Base-by-base conservation (phyloP, 345 rosid species). In the Salix viminalis region DNA sequence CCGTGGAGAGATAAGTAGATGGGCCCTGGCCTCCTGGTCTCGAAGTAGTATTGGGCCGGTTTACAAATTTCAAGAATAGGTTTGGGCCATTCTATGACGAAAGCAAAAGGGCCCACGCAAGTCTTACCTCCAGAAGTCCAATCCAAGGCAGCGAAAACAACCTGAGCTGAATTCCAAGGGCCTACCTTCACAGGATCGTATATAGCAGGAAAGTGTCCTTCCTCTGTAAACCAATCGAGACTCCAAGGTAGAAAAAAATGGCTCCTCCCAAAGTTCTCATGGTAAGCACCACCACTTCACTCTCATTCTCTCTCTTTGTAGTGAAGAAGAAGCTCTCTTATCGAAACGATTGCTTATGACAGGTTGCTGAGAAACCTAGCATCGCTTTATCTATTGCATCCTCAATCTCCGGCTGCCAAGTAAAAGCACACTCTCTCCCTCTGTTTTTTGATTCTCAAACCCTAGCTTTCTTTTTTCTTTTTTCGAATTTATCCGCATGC, bases 361-460 rank as follows among this genome's bases (percentile, higher is more conserved):
- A 89, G 99, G 94, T 95, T 70, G 97, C 99, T 15, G 99, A 95
- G 89, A 95, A 95, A 91, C 99, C 97, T 28, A 92, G 97, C 88
- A 93, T 95, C 64, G 99, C 99, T 19, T 85, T 82, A 85, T 93
- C 96, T 69, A 87, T 95, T 23, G 99, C 99, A 77, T 86, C 97
- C 42, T 90, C 84, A 18, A 93, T 92, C 83, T 91, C 97, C 21
- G 87, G 75, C 66, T 96, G 95, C 79, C 84, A 90, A 79, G 97
- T 91, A 79, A 70, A 76, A 60, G n/a, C 28, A n/a, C 34, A 66
- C 26, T 67, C 48, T 34, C 39, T 68, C 32, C 18, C 14, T 70
- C 34, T 41, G 18, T 41, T 64, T 70, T 46, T 18, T 16, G 64
- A 61, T 77, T 67, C 74, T 19, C 37, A 73, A 39, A 36, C 34